A percentile compares a stretch with the other conserved stretches of the same genome.
phyloP scores from a whole-genome alignment of 768 basidiomycete genomes.

The Calvatia gigantea region DNA sequence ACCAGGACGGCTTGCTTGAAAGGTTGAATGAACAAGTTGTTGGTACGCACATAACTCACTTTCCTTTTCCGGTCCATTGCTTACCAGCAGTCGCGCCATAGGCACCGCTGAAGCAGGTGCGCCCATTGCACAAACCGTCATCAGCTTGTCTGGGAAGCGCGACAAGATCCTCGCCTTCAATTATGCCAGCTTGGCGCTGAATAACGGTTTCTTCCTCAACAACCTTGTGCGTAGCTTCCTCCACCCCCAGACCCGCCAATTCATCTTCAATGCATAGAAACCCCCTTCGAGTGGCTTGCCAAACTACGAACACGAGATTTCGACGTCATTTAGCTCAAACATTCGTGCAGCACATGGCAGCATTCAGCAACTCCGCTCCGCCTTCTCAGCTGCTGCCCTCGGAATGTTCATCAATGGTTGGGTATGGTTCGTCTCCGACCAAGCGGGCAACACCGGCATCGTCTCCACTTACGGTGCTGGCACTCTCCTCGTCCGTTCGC shows the following conservation, averaged over 20 bases:
- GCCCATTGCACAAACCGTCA: constrained; percentile 68
- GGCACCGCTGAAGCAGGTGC: constrained; percentile 53
- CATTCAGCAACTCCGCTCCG: constrained; percentile 66
- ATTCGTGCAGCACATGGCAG: constrained; percentile 58
- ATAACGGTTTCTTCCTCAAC: constrained; percentile 94
- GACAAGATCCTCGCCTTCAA: constrained; percentile 74
- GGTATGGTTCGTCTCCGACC: constrained; percentile 85
- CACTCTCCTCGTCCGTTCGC: constrained; percentile 76
- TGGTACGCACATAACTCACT: constrained; percentile 40
- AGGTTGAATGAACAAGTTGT: constrained; percentile 72
- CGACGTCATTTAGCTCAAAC: constrained; percentile 21
- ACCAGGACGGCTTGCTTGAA: constrained; percentile 79
- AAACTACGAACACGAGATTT: constrained; percentile 37
- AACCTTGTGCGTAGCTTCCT: constrained; percentile 59
- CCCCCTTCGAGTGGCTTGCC: constrained; percentile 32
- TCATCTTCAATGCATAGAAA: constrained; percentile 29
- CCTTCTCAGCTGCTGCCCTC: constrained; percentile 69
- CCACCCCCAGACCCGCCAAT: not conserved
- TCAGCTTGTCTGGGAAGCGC: constrained; percentile 57
- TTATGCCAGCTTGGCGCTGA: constrained; percentile 88
- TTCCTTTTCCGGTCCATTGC: constrained; percentile 1
- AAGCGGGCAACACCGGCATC: constrained; percentile 56
- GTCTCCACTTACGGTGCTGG: constrained; percentile 87
- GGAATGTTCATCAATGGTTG: constrained; percentile 81
- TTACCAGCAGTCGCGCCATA: constrained; percentile 25